Base-by-base conservation (phyloP, 176 grass and related monocot genomes). In the Ananas comosus region DNA sequence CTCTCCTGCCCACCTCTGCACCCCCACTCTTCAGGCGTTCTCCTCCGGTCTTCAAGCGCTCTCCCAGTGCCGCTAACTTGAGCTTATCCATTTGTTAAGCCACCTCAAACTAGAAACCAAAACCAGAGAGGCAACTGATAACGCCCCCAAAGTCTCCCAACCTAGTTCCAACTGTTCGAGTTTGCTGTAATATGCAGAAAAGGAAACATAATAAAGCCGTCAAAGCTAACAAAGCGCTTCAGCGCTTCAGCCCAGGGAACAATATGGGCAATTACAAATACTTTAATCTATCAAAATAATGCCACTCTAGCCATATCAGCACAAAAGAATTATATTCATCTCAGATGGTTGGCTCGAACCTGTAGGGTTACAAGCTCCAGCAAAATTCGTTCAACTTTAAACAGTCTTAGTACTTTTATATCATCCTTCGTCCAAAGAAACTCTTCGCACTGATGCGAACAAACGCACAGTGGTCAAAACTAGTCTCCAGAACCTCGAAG, bases 1-100 rank as follows among this genome's bases (percentile, higher is more conserved):
- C 72, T 7, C 69, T 63, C 33, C 65, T 68, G 11, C 79, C 65
- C 53, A 81, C 48, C 51, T 81, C 79, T 69, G 72, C 64, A 51
- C 79, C 79, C 13, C 71, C 65, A 33, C 29, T 75, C 42, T 69
- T 81, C 53, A 81, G 13, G 54, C 79, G 79, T 63, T 81, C 79
- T 48, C 71, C 49, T 70, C 68, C 68, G 53, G 24, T 70, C 68
- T 29, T 70, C 50, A 70, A 27, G 50, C 68, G 68, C 68, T 70
- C 68, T 52, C 50, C 68, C 48, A 73, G 50, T 19, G 71, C 27
- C 49, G 54, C 71, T 50, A 49, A 63, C 57, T 73, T 73, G 11
- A 53, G 50, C 68, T 18, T 70, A n/a, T 70, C 68, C 68, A 70
- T 70, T 61, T 61, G 21, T 18, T 22, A 61, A 57, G 1, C 14